Conservation (phyloP, 768 basidiomycete genomes). For the Boletus rubescentipes region DNA sequence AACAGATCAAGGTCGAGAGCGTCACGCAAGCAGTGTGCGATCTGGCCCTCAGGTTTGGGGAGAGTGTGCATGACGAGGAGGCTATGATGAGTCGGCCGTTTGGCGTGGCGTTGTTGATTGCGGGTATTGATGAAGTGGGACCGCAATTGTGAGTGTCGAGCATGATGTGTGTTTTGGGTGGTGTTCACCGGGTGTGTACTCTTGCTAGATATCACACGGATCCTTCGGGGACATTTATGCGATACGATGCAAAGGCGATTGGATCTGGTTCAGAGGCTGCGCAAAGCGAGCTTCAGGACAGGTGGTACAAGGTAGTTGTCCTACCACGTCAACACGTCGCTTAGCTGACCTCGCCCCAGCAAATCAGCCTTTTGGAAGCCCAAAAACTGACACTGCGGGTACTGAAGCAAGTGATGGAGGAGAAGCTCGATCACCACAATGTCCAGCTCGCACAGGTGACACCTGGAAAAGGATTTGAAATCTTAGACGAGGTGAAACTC, state of each 20-base stretch:
- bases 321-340: background rate
- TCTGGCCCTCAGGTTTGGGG: constrained; percentile 93
- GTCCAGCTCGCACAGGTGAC: constrained; percentile 98
- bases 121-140: constrained; percentile 94
- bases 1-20: constrained; percentile 95
- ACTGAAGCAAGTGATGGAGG: constrained; percentile 99
- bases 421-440: constrained; percentile 98
- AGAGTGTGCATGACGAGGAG: constrained; percentile 98
- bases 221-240: constrained; percentile 95
- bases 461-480: constrained; percentile 78
- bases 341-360: constrained; percentile 45
- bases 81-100: constrained; percentile 99
- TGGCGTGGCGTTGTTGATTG: constrained; percentile 95
- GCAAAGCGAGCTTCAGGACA: constrained; percentile 94
- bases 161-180: background rate
- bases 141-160: constrained; percentile 81
- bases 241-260: constrained; percentile 97
- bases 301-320: constrained; percentile 82
- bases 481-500: constrained; percentile 75
- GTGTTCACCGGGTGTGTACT: constrained; percentile 3
- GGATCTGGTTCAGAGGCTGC: constrained; percentile 98
- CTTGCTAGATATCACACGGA: constrained; percentile 87
- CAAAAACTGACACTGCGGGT: constrained; percentile 84
- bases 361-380: constrained; percentile 89
- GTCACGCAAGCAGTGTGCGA: constrained; percentile 98